phyloP scores from a whole-genome alignment of 306 rosid species.

The Dalbergia cochinchinensis region DNA sequence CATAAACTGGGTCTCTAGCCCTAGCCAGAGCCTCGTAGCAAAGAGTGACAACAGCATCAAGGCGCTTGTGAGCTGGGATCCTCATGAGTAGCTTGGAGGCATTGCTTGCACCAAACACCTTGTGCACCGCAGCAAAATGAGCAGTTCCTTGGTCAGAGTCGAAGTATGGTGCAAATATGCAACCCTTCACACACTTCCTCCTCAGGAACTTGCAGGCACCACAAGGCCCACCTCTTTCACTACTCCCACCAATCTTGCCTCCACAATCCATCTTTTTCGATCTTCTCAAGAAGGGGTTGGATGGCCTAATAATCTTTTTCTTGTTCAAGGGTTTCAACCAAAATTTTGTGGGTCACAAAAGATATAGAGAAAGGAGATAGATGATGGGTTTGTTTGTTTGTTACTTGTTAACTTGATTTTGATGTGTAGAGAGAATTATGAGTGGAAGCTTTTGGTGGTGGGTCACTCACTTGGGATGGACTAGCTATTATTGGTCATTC shows the following conservation, averaged over 20 bases:
- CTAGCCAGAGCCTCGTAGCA: conserved; percentile 87
- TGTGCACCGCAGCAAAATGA: conserved; percentile 93
- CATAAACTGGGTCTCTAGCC: conserved; percentile 88
- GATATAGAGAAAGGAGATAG: neutral
- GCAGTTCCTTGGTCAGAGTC: conserved; percentile 84
- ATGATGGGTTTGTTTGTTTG: conserved; percentile 37
- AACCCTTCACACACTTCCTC: conserved; percentile 81
- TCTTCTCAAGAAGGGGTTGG: conserved; percentile 10
- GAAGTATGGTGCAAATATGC: conserved; percentile 92
- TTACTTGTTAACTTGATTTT: conserved; percentile 38
- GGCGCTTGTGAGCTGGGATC: conserved; percentile 69
- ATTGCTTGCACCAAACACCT: conserved; percentile 97
- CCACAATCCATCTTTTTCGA: conserved; percentile 45
- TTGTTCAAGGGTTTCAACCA: conserved; percentile 32
- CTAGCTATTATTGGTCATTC: neutral
- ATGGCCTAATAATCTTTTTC: conserved; percentile 39
- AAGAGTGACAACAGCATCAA: conserved; percentile 83
- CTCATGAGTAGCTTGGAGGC: conserved; percentile 82
- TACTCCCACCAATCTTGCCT: conserved; percentile 40
- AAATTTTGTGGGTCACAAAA: conserved; percentile 47
- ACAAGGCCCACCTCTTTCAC: conserved; percentile 72
- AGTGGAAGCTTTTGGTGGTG: conserved; percentile 67
- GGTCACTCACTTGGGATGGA: conserved; percentile 55
- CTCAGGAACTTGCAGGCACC: conserved; percentile 95
- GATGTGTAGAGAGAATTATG: conserved; percentile 29